Percentiles rank a stretch among this genome's conserved stretches.
Evolutionary conservation across 305 asterid species (phyloP).

Genomic region (Fraxinus baroniana): DNA sequence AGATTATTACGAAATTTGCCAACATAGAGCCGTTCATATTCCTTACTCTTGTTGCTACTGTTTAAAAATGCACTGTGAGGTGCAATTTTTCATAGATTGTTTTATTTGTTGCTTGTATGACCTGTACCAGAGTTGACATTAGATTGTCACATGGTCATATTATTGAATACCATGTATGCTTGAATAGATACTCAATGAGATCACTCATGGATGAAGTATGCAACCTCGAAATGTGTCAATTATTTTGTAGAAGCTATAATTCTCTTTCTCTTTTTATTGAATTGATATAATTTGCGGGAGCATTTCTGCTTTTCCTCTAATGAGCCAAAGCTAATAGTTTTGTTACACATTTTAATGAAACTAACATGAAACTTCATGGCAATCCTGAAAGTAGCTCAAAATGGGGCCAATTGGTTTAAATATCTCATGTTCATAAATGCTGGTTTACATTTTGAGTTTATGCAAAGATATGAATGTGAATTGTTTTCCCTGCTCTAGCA

Average conservation of each 20-base stretch:
- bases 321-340: not conserved
- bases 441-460: not conserved
- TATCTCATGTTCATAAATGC: not conserved
- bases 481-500: constrained; percentile 3
- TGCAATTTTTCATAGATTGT: not conserved
- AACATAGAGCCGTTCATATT: not conserved
- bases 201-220: not conserved
- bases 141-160: not conserved
- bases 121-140: constrained; percentile 1
- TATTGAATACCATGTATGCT: constrained; percentile 2
- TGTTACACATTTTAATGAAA: not conserved
- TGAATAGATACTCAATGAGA: not conserved
- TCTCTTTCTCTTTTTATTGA: not conserved
- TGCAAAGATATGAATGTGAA: not conserved
- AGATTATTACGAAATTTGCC: not conserved
- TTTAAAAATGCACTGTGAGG: constrained; percentile 7
- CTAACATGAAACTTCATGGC: not conserved
- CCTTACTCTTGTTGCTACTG: constrained; percentile 1
- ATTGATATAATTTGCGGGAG: not conserved
- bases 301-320: not conserved
- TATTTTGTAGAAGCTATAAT: not conserved
- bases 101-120: not conserved
- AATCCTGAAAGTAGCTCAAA: not conserved
- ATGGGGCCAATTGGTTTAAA: not conserved
- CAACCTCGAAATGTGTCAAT: not conserved